Percentiles rank a stretch among this genome's conserved stretches.
Conservation (phyloP, 2,329 filamentous ascomycete species). For the Apiospora pterosperma region DNA sequence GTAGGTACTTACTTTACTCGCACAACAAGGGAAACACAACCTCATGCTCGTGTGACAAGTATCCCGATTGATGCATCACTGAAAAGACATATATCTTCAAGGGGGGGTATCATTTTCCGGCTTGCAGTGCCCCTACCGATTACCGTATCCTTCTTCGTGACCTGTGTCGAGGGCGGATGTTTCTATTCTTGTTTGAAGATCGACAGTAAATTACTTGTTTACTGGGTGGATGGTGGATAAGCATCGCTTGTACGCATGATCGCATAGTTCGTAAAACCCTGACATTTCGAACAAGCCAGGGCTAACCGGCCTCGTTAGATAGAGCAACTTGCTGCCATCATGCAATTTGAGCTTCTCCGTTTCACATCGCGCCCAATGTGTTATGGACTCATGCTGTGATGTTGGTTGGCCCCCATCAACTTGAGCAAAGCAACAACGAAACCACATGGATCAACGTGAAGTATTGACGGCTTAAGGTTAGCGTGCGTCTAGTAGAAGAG, state of each 20-base stretch:
- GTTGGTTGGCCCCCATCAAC: not conserved
- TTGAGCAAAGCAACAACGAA: not conserved
- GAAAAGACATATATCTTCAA: not conserved
- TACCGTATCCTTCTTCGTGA: not conserved
- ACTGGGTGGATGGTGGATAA: not conserved
- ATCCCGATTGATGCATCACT: not conserved
- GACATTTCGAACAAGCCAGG: not conserved
- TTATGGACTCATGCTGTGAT: not conserved
- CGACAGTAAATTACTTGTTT: not conserved
- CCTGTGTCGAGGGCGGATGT: not conserved
- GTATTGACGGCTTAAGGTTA: too few species aligned
- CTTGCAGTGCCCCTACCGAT: not conserved
- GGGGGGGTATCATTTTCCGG: not conserved
- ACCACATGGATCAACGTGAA: not conserved
- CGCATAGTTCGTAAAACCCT: not conserved
- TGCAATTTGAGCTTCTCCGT: not conserved
- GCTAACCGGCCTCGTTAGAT: not conserved
- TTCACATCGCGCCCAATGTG: not conserved
- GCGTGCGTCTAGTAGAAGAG: not conserved
- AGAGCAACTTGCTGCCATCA: not conserved
- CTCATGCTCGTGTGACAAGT: not conserved
- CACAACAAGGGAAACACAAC: too few species aligned
- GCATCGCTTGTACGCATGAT: not conserved
- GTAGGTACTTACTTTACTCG: too few species aligned
- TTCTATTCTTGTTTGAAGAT: constrained; percentile 1